Evolutionary conservation across 2,329 filamentous ascomycete species (phyloP).

Genomic region (Clonostachys sp.): DNA sequence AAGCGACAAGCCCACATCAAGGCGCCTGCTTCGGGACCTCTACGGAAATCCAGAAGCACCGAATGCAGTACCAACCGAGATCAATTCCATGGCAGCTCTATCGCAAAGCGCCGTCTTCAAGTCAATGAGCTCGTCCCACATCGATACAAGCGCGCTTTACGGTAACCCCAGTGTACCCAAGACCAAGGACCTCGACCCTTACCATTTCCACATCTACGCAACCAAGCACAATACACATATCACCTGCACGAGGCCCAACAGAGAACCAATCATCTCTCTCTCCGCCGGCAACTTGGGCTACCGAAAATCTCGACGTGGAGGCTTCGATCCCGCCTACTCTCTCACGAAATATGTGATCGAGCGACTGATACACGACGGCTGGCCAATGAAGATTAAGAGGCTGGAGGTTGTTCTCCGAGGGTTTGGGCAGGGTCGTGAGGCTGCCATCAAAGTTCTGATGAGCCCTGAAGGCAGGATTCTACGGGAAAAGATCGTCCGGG

Average conservation of each 20-base stretch:
- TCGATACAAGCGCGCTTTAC: constrained; percentile 19
- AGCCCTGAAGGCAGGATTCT: constrained; percentile 78
- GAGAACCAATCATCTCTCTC: constrained; percentile 73
- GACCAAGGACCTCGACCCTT: constrained; percentile 49
- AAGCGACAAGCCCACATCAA: constrained; percentile 14
- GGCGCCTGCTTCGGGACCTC: constrained; percentile 24
- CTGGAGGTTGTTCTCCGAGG: constrained; percentile 81
- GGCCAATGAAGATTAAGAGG: constrained; percentile 68
- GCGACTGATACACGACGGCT: constrained; percentile 76
- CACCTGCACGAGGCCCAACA: constrained; percentile 79
- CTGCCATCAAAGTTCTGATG: constrained; percentile 82
- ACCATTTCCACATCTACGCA: constrained; percentile 82
- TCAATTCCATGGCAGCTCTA: constrained; percentile 23
- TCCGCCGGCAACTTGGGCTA: constrained; percentile 91
- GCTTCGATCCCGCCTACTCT: constrained; percentile 91
- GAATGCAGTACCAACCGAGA: constrained; percentile 6
- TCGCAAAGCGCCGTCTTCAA: constrained; percentile 33
- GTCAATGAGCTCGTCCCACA: constrained; percentile 19
- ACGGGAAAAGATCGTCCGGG: constrained; percentile 68
- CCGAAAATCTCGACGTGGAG: constrained; percentile 71
- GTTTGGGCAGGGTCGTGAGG: constrained; percentile 83
- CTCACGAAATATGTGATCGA: constrained; percentile 78
- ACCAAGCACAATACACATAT: constrained; percentile 96
- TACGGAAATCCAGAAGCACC: constrained; percentile 17
- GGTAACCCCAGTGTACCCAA: constrained; percentile 11